These are phyloP conservation scores for Zarea fungicola DNA, from an alignment of 2,329 filamentous ascomycete species.

Conservation along the genomic window DNA sequence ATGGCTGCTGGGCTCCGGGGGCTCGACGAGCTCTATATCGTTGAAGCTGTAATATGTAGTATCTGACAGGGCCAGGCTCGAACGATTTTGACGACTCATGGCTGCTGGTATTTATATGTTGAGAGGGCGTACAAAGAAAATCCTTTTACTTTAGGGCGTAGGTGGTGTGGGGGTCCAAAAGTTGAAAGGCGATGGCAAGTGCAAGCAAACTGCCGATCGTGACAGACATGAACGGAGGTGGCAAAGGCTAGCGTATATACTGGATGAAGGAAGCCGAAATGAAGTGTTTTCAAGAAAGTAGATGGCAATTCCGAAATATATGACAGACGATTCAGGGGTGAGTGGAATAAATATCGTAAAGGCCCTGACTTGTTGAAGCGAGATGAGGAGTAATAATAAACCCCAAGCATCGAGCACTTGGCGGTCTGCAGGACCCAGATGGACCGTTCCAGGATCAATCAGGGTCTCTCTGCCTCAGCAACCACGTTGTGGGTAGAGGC, in stretches of 20 bases:
- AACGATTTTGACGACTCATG: slow-evolving; percentile 26
- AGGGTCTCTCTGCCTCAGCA: slow-evolving; percentile 5
- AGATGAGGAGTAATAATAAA: slow-evolving; percentile 2
- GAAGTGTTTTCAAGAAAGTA: background rate
- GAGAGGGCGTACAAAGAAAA: slow-evolving; percentile 1
- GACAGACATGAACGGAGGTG: background rate
- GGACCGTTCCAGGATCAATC: slow-evolving; percentile 11
- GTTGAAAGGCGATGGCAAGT: background rate
- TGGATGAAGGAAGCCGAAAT: too few species aligned
- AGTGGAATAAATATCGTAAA: background rate
- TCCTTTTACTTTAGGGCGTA: background rate
- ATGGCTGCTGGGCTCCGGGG: slow-evolving; percentile 25
- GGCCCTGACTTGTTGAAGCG: background rate
- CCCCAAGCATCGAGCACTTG: background rate
- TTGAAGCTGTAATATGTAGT: slow-evolving; percentile 52
- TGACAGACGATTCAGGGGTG: slow-evolving; percentile 1
- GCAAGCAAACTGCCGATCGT: background rate
- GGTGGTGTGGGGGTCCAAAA: background rate
- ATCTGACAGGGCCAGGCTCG: slow-evolving; percentile 41
- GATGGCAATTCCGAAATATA: background rate
- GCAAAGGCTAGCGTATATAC: background rate
- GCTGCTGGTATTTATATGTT: background rate
- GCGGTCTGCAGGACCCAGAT: slow-evolving; percentile 10
- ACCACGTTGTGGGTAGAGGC: background rate
- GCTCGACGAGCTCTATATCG: slow-evolving; percentile 43